Base-by-base conservation (phyloP, 2,329 filamentous ascomycete species). In the Chaetoscypha palmicola region DNA sequence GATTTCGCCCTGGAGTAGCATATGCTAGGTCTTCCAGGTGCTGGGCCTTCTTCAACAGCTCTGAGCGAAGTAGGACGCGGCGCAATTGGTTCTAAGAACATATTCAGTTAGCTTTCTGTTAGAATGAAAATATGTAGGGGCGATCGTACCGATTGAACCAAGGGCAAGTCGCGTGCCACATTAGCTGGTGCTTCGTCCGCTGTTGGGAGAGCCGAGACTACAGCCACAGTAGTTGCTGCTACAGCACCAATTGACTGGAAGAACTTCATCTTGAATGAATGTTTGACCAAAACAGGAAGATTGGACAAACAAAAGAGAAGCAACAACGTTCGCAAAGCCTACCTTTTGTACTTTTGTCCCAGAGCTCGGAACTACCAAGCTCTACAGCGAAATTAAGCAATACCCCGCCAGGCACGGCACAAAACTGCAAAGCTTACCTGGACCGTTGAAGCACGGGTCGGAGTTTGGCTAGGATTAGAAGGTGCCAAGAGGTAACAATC, bases 61-160 rank as follows among this genome's bases (percentile, higher is more conserved):
- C 46, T 9, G 48, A 49, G 4, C 41, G 32, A 19, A 44, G 35
- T 8, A 53, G 34, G 4, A 43, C 28, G 22, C 44, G 26, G 12
- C 50, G 48, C 35, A 53, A 28, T 44, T 49, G 45, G 34, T 51
- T 51, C 50, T 53, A 21, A 11, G 37, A 9, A 12, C 16, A 14
- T 14, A n/a, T n/a, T 32, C 16, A 46, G 26, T 33, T 46, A n/a
- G 3, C 22, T 14, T 33, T 14, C 12, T 21, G n/a, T n/a, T n/a
- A n/a, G n/a, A n/a, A n/a, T n/a, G n/a, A n/a, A n/a, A n/a, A n/a
- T n/a, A n/a, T n/a, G n/a, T n/a, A n/a, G n/a, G n/a, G n/a, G 10
- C 2, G 4, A 5, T 26, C 45, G 30, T 48, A 50, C 50, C 10
- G 50, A 52, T 37, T 50, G 43, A 30, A 52, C 50, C n/a, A 50